phyloP scores from a whole-genome alignment of 345 rosid genomes.

The Gossypium longicalyx region DNA sequence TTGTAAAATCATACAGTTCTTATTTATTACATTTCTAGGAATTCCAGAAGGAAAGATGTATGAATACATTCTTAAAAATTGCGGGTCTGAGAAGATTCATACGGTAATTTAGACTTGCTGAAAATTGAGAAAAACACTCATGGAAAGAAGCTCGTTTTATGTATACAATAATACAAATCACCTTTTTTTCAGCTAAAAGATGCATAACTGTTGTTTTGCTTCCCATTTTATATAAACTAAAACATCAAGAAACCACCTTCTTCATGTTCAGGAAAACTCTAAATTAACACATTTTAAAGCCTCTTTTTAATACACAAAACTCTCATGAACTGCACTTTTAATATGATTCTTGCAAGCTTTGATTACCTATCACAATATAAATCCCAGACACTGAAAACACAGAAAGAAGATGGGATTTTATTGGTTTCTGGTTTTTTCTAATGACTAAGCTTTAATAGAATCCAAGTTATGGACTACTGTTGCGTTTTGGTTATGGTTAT shows the following conservation, averaged over 20 bases:
- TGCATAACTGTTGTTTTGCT: not conserved
- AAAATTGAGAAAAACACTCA: too few relatives aligned
- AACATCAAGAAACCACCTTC: slow-evolving; percentile 9
- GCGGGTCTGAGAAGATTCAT: too few relatives aligned
- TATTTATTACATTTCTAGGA: too few relatives aligned
- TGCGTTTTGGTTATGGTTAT: not conserved
- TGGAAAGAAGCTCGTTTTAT: too few relatives aligned
- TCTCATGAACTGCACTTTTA: not conserved
- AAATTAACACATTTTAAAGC: not conserved
- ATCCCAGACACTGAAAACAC: not conserved
- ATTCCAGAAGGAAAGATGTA: too few relatives aligned
- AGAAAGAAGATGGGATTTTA: not conserved
- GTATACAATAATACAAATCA: too few relatives aligned
- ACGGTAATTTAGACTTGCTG: too few relatives aligned
- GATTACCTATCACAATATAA: not conserved
- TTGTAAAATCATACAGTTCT: too few relatives aligned
- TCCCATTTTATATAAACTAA: not conserved
- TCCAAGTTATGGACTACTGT: not conserved
- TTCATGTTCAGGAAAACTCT: not conserved
- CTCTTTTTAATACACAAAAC: not conserved
- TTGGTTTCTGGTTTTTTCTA: not conserved
- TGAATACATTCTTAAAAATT: too few relatives aligned
- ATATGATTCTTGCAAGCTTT: slow-evolving; percentile 1
- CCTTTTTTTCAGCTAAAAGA: not conserved
- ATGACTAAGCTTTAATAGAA: not conserved